These are phyloP conservation scores for Vaccinium myrtillus DNA, from an alignment of 148 eudicot genomes.

Conservation along the genomic window DNA sequence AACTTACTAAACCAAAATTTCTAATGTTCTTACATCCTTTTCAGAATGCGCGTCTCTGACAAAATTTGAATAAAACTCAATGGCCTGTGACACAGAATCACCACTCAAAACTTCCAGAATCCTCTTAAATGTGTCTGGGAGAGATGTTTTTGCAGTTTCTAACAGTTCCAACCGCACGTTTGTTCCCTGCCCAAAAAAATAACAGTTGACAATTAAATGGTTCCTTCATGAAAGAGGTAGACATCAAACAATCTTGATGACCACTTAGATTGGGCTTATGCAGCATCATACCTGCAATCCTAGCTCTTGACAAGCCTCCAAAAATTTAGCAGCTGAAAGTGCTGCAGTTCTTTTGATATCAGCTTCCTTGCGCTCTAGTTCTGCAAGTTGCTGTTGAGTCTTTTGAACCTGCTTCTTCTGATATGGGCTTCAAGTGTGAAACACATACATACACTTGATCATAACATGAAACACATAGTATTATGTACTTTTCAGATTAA, in stretches of 20 bases:
- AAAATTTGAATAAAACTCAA: conserved; percentile 70
- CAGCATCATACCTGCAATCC: conserved; percentile 68
- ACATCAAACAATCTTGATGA: not conserved
- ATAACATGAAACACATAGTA: not conserved
- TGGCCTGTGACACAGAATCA: conserved; percentile 71
- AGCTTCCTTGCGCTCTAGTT: conserved; percentile 91
- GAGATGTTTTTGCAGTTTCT: conserved; percentile 71
- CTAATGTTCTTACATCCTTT: conserved; percentile 52
- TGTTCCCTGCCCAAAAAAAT: conserved; percentile 52
- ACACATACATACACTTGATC: conserved; percentile 7
- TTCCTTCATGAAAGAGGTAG: not conserved
- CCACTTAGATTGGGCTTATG: not conserved
- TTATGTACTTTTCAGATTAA: not conserved
- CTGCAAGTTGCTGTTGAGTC: conserved; percentile 87
- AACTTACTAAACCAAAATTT: not conserved
- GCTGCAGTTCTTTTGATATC: conserved; percentile 91
- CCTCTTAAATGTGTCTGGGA: conserved; percentile 67
- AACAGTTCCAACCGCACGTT: conserved; percentile 81
- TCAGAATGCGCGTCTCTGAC: conserved; percentile 72
- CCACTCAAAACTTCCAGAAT: conserved; percentile 71
- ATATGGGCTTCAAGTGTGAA: conserved; percentile 64
- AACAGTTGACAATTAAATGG: not conserved
- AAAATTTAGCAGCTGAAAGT: conserved; percentile 86
- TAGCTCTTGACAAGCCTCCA: conserved; percentile 90
- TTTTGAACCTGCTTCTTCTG: conserved; percentile 91